A percentile compares a stretch with the other conserved stretches of the same genome.
phyloP scores from a whole-genome alignment of 108 stramenopile genomes.

The Nitzschia inconspicua region DNA sequence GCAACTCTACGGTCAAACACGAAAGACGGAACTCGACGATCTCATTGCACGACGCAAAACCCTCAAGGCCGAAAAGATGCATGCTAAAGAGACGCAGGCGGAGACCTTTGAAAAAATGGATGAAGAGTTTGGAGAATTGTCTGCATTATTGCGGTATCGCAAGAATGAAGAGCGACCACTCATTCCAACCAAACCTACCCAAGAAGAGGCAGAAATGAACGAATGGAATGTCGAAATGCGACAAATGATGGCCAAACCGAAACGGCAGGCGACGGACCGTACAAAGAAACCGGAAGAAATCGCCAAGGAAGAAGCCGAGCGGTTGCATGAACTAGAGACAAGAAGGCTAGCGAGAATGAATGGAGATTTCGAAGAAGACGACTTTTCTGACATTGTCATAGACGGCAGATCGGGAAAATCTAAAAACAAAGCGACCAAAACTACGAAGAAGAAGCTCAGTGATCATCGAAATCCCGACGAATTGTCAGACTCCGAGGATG shows the following conservation, averaged over 20 bases:
- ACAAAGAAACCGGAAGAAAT: slow-evolving; percentile 95
- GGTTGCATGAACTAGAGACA: slow-evolving; percentile 87
- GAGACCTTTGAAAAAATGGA: slow-evolving; percentile 87
- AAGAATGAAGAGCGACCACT: slow-evolving; percentile 57
- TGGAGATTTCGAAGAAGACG: slow-evolving; percentile 85
- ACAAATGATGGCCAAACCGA: slow-evolving; percentile 61
- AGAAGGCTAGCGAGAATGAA: slow-evolving; percentile 87
- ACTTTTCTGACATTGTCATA: slow-evolving; percentile 79
- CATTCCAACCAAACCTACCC: slow-evolving; percentile 28
- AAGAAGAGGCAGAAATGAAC: slow-evolving; percentile 82
- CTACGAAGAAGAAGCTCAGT: slow-evolving; percentile 28
- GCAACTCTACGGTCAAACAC: slow-evolving; percentile 53
- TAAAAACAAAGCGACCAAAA: slow-evolving; percentile 5
- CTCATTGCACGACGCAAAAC: slow-evolving; percentile 84
- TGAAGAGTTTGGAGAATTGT: slow-evolving; percentile 78
- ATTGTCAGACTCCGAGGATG: slow-evolving; percentile 51
- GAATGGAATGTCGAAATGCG: slow-evolving; percentile 81
- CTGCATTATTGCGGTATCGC: slow-evolving; percentile 66
- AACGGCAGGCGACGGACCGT: slow-evolving; percentile 87
- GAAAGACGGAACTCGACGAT: slow-evolving; percentile 88
- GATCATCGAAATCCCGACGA: slow-evolving; percentile 52
- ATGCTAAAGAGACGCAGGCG: slow-evolving; percentile 81
- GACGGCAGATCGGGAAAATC: too few species aligned
- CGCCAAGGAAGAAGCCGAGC: slow-evolving; percentile 88
- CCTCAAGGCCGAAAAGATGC: slow-evolving; percentile 80